Evolutionary conservation across 176 grass and related monocot species (phyloP).

Genomic region (Cocos nucifera): DNA sequence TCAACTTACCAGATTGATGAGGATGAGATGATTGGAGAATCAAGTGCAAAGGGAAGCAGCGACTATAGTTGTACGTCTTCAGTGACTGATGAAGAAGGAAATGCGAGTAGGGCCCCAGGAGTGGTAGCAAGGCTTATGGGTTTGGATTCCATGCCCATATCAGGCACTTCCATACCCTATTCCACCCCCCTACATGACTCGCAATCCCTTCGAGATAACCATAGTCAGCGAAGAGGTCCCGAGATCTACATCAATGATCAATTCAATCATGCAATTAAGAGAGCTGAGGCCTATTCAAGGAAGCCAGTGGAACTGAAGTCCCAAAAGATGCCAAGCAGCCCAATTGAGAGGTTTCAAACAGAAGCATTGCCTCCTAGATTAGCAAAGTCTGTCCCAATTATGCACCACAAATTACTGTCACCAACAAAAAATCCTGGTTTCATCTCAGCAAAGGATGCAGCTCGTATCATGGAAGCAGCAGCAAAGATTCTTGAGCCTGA

Average conservation of each 20-base stretch:
- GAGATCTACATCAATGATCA: conserved; percentile 34
- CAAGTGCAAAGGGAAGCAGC: conserved; percentile 56
- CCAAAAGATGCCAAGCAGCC: conserved; percentile 80
- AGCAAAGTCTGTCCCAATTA: conserved; percentile 31
- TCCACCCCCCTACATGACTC: conserved; percentile 55
- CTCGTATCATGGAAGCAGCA: conserved; percentile 73
- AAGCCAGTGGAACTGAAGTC: conserved; percentile 53
- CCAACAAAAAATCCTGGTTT: conserved; percentile 65
- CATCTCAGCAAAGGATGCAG: conserved; percentile 56
- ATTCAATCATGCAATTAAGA: conserved; percentile 24
- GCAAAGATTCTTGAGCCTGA: conserved; percentile 79
- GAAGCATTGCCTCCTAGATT: conserved; percentile 53
- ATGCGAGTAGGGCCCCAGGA: conserved; percentile 54
- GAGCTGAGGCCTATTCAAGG: conserved; percentile 41
- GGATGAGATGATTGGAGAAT: conserved; percentile 36
- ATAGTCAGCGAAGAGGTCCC: conserved; percentile 41
- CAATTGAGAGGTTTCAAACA: conserved; percentile 68
- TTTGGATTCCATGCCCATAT: conserved; percentile 66
- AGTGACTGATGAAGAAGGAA: conserved; percentile 56
- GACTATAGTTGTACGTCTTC: conserved; percentile 72
- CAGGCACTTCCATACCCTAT: conserved; percentile 36
- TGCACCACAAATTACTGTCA: conserved; percentile 50
- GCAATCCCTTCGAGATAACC: conserved; percentile 42
- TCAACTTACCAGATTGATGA: conserved; percentile 44
- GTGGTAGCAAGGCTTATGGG: conserved; percentile 92